A percentile compares a stretch with the other conserved stretches of the same genome.
Conservation (phyloP, 2,329 filamentous ascomycete species). For the Hypoxylon rubiginosum region DNA sequence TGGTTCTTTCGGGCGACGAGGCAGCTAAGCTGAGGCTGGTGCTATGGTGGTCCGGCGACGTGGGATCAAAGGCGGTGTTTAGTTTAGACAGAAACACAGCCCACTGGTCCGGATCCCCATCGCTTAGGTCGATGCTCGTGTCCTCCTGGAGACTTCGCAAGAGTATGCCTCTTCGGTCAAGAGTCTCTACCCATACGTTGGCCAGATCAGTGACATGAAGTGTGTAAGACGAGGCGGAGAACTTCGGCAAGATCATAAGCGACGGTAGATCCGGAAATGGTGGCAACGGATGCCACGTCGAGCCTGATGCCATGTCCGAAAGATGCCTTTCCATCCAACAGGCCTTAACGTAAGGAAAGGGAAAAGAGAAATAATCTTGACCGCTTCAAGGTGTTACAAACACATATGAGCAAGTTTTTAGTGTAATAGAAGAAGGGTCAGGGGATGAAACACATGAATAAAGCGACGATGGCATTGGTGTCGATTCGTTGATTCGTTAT, state of each 20-base stretch:
- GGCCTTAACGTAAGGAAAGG: too few relatives aligned
- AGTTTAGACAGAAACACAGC: constrained; percentile 75
- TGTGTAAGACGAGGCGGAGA: constrained; percentile 70
- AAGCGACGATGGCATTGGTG: constrained; percentile 1
- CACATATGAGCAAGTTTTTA: neutral
- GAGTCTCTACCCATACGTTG: constrained; percentile 77
- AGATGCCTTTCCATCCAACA: neutral
- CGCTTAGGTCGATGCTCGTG: constrained; percentile 80
- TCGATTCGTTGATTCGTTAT: too few relatives aligned
- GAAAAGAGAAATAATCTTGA: neutral
- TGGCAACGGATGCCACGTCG: constrained; percentile 65
- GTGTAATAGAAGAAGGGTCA: neutral
- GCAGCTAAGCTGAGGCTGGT: constrained; percentile 61
- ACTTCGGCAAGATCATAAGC: constrained; percentile 73
- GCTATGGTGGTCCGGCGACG: constrained; percentile 57
- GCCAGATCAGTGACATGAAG: constrained; percentile 79
- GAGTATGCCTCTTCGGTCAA: constrained; percentile 73
- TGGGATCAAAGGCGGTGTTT: constrained; percentile 64
- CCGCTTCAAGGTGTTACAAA: neutral
- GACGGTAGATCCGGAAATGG: constrained; percentile 64
- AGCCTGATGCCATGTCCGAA: constrained; percentile 42
- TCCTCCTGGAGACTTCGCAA: constrained; percentile 71
- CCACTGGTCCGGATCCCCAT: constrained; percentile 74
- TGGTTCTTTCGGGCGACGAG: constrained; percentile 49
- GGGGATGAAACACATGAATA: neutral